Base-by-base conservation (phyloP, 768 basidiomycete species). In the Saitozyma podzolica region DNA sequence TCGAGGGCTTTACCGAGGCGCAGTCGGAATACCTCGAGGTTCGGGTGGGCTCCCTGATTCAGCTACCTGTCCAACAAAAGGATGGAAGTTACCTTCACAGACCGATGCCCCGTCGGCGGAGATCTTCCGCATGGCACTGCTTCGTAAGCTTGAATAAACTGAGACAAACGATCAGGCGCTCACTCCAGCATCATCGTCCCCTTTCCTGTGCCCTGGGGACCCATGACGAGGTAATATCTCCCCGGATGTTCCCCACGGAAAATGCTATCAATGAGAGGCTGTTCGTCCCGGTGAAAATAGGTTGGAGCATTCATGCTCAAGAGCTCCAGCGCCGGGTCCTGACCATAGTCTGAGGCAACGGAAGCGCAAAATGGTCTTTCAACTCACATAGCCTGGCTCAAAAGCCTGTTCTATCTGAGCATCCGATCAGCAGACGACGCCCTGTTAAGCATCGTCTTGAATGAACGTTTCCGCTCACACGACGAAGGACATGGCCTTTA, bases 141-240 rank as follows among this genome's bases (percentile, higher is more conserved):
- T 51, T 0, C 1, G 52, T 65, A 9, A 61, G 58, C n/a, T 40
- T 11, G 45, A 17, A 11, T 6, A 9, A 29, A n/a, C 7, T 9
- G 10, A 7, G 13, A 9, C 39, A 42, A 51, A 41, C 41, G 48
- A 13, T 47, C 16, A 5, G 13, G 17, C 29, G 51, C 72, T 66
- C 47, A 75, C 73, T 92, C 88, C 59, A 92, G 83, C 58, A 92
- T 85, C 89, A 90, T 88, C 0, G 89, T 89, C 13, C 87, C 87
- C 80, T 92, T 90, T 6, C 89, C 89, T 16, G 87, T 85, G n/a
- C 91, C 89, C 86, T 92, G 92, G 8, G 88, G 85, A 1, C 89
- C 91, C 51, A 92, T 82, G 40, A 92, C 78, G 66, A 92, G 82
- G 77, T 86, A 89, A 78, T 91, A 92, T 76, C 87, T 85, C 3